These are phyloP conservation scores for Ophiosphaerella narmari DNA, from an alignment of 2,329 filamentous ascomycete genomes.

Conservation along the genomic window DNA sequence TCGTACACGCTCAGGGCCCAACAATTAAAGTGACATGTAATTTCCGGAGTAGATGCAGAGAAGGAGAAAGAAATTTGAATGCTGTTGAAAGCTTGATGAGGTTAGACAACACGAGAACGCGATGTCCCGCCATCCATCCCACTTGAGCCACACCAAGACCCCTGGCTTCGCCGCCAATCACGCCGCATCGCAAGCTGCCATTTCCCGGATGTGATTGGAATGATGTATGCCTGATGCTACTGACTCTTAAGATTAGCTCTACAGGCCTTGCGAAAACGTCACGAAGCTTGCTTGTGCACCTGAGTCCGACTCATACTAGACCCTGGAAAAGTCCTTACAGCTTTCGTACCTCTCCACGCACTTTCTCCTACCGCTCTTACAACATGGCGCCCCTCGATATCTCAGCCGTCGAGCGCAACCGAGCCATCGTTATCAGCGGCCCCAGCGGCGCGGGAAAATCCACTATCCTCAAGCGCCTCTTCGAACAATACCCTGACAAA, in stretches of 20 bases:
- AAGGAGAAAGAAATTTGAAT: neutral
- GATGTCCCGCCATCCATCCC: constrained; percentile 28
- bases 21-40: neutral
- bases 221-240: constrained; percentile 23
- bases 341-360: constrained; percentile 1
- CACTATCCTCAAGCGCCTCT: constrained; percentile 75
- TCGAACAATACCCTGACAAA: constrained; percentile 66
- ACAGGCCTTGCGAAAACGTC: constrained; percentile 10
- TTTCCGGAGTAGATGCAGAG: neutral
- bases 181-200: constrained; percentile 16
- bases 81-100: constrained; percentile 22
- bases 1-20: neutral
- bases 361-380: constrained; percentile 14
- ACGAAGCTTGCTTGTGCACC: neutral
- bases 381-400: constrained; percentile 32
- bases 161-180: constrained; percentile 39
- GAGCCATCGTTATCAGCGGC: constrained; percentile 76
- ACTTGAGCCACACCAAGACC: constrained; percentile 31
- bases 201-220: constrained; percentile 5
- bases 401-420: constrained; percentile 20
- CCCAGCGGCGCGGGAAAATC: constrained; percentile 82
- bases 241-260: constrained; percentile 23
- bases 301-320: constrained; percentile 3
- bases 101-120: constrained; percentile 38
- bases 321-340: neutral